These are phyloP conservation scores for Filobasidium wieringae DNA, from an alignment of 768 basidiomycete genomes.

Conservation along the genomic window DNA sequence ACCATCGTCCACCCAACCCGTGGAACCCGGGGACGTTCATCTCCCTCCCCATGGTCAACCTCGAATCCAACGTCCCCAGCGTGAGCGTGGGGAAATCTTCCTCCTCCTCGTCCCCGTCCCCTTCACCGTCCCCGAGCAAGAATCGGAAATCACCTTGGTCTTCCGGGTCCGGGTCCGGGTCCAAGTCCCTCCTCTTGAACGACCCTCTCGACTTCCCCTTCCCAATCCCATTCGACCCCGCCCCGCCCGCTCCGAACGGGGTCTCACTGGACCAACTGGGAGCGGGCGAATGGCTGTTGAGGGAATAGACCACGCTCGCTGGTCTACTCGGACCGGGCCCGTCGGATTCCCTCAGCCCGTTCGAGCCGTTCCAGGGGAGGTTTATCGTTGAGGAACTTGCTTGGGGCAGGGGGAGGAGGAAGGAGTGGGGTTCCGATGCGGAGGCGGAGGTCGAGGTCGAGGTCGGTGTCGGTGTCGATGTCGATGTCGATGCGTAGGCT, in stretches of 20 bases:
- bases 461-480: background rate
- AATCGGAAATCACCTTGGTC: constrained; percentile 2
- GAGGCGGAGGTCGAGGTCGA: background rate
- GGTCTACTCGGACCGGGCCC: background rate
- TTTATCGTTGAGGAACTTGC: too few species aligned
- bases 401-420: too few species aligned
- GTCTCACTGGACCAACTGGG: constrained; percentile 2
- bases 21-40: constrained; percentile 15
- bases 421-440: background rate
- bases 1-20: constrained; percentile 17
- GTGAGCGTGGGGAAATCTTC: constrained; percentile 21
- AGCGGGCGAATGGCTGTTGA: background rate
- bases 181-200: constrained; percentile 6
- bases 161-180: background rate
- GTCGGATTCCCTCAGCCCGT: background rate
- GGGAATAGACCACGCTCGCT: background rate
- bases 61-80: constrained; percentile 20
- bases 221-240: background rate
- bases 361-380: background rate
- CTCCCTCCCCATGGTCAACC: constrained; percentile 11
- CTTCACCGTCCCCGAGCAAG: background rate
- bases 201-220: constrained; percentile 1
- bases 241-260: constrained; percentile 1
- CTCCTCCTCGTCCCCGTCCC: constrained; percentile 10
- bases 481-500: background rate